These are phyloP conservation scores for Tilletiaria anomala DNA, from an alignment of 1,284 basidiomycete species.

Conservation along the genomic window DNA sequence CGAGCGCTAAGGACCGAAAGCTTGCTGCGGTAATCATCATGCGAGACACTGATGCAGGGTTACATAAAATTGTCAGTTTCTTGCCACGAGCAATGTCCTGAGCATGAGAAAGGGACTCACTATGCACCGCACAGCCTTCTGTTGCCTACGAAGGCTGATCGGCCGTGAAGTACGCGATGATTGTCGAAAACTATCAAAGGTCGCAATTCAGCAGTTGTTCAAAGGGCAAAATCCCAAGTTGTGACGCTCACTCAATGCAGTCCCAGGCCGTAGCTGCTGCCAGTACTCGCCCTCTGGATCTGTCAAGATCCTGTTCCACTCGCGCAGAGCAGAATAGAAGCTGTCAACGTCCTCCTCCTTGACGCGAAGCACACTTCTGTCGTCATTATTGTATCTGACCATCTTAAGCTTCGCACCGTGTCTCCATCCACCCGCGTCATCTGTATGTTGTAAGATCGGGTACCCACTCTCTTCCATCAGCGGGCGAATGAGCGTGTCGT, in stretches of 20 bases:
- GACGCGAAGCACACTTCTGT: constrained; percentile 45
- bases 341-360: constrained; percentile 11
- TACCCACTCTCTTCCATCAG: constrained; percentile 15
- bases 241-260: constrained; percentile 55
- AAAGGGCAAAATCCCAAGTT: not conserved
- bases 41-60: constrained; percentile 7
- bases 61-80: not conserved
- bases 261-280: constrained; percentile 73
- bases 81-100: not conserved
- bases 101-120: constrained; percentile 32
- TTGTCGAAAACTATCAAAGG: constrained; percentile 66
- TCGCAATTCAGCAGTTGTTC: constrained; percentile 2
- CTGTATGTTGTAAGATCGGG: constrained; percentile 42
- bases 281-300: constrained; percentile 76
- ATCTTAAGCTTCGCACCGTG: constrained; percentile 53
- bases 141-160: constrained; percentile 71
- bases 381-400: constrained; percentile 89
- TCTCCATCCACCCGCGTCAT: not conserved
- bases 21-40: constrained; percentile 27
- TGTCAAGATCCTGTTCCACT: constrained; percentile 58
- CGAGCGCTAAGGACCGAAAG: constrained; percentile 14
- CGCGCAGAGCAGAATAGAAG: constrained; percentile 67
- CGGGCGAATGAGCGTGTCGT: constrained; percentile 23
- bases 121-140: constrained; percentile 92
- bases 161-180: constrained; percentile 82